Conservation (phyloP, 2,329 filamentous ascomycete genomes). For the Aspergillus melleus region DNA sequence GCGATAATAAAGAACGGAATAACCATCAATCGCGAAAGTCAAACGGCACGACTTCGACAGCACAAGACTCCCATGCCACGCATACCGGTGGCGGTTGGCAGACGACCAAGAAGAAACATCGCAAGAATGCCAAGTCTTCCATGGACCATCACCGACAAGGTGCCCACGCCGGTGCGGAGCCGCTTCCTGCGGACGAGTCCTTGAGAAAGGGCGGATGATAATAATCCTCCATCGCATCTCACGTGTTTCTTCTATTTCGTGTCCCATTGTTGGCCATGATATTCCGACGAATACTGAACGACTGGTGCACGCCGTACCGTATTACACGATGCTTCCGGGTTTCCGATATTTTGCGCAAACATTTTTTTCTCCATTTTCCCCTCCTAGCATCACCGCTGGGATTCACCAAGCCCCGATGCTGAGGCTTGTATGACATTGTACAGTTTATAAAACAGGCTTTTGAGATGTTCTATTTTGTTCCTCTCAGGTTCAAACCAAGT, state of each 20-base stretch:
- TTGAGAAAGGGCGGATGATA: constrained; percentile 48
- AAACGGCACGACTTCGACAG: constrained; percentile 29
- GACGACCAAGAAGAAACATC: constrained; percentile 46
- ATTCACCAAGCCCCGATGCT: background rate
- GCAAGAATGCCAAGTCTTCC: constrained; percentile 36
- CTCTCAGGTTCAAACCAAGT: constrained; percentile 3
- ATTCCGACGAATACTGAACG: background rate
- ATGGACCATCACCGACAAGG: constrained; percentile 35
- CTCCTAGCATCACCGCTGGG: background rate
- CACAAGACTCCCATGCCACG: constrained; percentile 25
- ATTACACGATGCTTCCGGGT: background rate
- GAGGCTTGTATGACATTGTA: constrained; percentile 10
- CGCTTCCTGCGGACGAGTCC: constrained; percentile 44
- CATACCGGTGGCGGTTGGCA: constrained; percentile 41
- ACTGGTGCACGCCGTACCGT: background rate
- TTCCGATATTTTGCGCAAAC: background rate
- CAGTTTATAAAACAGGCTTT: constrained; percentile 12
- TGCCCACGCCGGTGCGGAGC: constrained; percentile 34
- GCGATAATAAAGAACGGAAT: constrained; percentile 34
- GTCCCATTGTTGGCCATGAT: background rate
- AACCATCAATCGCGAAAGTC: constrained; percentile 29
- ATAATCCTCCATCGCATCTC: background rate
- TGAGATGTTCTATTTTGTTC: constrained; percentile 6
- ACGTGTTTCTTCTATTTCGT: background rate
- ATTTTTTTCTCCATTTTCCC: background rate